phyloP scores from a whole-genome alignment of 2,329 filamentous ascomycete genomes.

The Penicillium oxalicum region DNA sequence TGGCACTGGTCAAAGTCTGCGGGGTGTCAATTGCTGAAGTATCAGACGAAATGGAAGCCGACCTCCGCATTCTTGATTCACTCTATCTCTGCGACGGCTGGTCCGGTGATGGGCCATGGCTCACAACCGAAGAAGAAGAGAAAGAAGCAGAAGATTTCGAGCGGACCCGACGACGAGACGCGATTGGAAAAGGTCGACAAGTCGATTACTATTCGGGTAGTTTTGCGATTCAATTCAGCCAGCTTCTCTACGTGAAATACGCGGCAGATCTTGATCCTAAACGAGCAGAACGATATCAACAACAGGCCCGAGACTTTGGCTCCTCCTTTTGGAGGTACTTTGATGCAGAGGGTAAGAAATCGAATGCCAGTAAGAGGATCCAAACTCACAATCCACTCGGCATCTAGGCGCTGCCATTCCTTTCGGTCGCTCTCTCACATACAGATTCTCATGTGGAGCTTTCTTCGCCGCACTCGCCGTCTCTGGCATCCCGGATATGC shows the following conservation, averaged over 20 bases:
- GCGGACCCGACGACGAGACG: constrained; percentile 1
- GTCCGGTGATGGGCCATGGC: constrained; percentile 46
- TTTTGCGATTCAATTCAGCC: constrained; percentile 50
- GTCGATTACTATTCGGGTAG: constrained; percentile 52
- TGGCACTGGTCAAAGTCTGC: constrained; percentile 42
- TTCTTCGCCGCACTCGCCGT: constrained; percentile 46
- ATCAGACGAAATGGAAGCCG: constrained; percentile 35
- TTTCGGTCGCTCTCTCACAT: constrained; percentile 48
- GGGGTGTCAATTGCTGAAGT: constrained; percentile 34
- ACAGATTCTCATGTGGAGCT: constrained; percentile 47
- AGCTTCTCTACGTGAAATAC: constrained; percentile 44
- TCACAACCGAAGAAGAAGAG: constrained; percentile 20
- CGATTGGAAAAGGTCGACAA: constrained; percentile 25
- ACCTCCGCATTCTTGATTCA: constrained; percentile 41
- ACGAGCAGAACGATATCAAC: constrained; percentile 34
- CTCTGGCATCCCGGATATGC: constrained; percentile 35
- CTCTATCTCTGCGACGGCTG: constrained; percentile 46
- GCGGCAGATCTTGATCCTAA: constrained; percentile 38
- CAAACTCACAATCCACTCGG: too few species aligned
- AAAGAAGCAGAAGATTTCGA: constrained; percentile 4
- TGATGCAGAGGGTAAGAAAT: constrained; percentile 36
- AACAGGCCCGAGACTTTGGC: constrained; percentile 40
- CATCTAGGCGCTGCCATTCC: constrained; percentile 46
- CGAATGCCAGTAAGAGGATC: too few species aligned
- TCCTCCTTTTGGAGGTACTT: constrained; percentile 46